These are phyloP conservation scores for Thermoascus crustaceus DNA, from an alignment of 2,329 filamentous ascomycete genomes.

Conservation along the genomic window DNA sequence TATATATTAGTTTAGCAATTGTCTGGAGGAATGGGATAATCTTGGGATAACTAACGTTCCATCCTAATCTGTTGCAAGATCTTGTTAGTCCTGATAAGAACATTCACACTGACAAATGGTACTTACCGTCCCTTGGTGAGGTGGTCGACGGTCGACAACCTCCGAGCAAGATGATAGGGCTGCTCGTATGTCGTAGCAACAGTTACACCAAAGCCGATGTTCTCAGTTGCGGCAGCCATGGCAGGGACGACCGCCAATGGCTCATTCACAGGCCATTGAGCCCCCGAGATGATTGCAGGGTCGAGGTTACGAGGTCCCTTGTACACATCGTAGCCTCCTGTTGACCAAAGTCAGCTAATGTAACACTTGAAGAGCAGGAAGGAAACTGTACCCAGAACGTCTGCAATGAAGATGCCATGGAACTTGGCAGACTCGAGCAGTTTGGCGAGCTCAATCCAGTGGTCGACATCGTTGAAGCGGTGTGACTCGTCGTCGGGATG, in stretches of 20 bases:
- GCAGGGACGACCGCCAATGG: conserved; percentile 55
- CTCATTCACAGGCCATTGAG: conserved; percentile 66
- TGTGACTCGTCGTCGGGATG: conserved; percentile 58
- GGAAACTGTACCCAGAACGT: conserved; percentile 46
- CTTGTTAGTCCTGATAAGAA: neutral
- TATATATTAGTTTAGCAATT: conserved; percentile 10
- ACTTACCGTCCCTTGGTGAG: conserved; percentile 52
- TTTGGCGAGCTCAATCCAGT: conserved; percentile 55
- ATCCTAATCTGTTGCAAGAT: conserved; percentile 38
- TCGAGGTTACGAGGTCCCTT: conserved; percentile 52
- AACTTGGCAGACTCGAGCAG: conserved; percentile 55
- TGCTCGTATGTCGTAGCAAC: conserved; percentile 61
- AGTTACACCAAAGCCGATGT: conserved; percentile 61
- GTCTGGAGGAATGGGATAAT: conserved; percentile 4
- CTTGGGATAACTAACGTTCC: conserved; percentile 40
- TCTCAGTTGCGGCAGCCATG: conserved; percentile 60
- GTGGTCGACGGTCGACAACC: conserved; percentile 61
- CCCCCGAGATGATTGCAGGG: conserved; percentile 53
- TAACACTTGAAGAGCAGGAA: conserved; percentile 3
- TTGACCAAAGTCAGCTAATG: conserved; percentile 17
- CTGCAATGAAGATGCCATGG: conserved; percentile 60
- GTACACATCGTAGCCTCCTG: conserved; percentile 61
- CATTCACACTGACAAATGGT: neutral
- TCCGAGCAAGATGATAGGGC: conserved; percentile 57
- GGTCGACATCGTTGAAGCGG: conserved; percentile 52